These are phyloP conservation scores for Coemansia sp. DNA, from an alignment of 192 early-diverging fungal genomes.

Conservation along the genomic window DNA sequence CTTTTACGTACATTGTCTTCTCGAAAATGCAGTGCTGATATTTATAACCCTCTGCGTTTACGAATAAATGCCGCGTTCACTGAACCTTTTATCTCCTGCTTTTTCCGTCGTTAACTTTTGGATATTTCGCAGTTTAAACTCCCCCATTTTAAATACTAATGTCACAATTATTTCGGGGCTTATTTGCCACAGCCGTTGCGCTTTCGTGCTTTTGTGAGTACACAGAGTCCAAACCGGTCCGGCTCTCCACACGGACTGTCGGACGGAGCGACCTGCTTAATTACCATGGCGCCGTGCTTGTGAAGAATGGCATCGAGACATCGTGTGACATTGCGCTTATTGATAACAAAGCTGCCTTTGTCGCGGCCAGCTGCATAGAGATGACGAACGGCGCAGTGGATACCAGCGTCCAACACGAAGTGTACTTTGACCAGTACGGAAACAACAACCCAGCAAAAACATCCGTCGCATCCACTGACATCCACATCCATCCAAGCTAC, in stretches of 20 bases:
- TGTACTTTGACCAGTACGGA: slow-evolving; percentile 24
- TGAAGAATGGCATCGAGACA: slow-evolving; percentile 31
- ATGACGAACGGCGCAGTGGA: neutral
- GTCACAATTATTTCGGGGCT: neutral
- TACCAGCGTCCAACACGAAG: slow-evolving; percentile 10
- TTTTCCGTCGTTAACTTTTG: neutral
- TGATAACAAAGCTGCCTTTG: slow-evolving; percentile 27
- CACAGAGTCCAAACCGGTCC: neutral
- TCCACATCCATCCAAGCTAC: slow-evolving; percentile 20
- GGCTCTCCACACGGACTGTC: slow-evolving; percentile 10
- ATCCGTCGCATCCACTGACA: slow-evolving; percentile 2
- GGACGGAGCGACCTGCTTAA: slow-evolving; percentile 14
- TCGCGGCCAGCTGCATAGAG: slow-evolving; percentile 32
- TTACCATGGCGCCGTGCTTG: slow-evolving; percentile 33
- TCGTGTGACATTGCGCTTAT: slow-evolving; percentile 37
- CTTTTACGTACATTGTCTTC: no score
- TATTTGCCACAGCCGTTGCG: neutral
- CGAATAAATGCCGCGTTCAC: neutral
- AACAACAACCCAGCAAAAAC: slow-evolving; percentile 9
- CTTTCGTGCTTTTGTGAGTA: neutral
- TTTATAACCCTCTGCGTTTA: no score
- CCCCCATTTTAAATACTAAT: neutral
- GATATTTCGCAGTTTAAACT: neutral
- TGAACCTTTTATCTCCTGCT: neutral
- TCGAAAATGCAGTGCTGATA: no score